Base-by-base conservation (phyloP, 257 asterid genomes). In the Primulina huaijiensis region DNA sequence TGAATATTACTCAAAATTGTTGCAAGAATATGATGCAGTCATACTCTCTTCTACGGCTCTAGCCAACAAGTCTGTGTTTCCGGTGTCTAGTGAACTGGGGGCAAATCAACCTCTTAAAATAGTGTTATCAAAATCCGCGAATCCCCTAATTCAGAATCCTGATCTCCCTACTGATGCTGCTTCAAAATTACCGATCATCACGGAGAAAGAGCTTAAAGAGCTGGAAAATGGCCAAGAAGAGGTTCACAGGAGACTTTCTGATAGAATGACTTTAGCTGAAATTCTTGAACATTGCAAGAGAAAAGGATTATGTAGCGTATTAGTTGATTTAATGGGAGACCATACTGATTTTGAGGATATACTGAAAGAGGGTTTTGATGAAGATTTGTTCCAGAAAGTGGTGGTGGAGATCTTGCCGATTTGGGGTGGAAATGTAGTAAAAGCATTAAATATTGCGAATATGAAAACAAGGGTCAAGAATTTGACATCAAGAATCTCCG, bases 21-120 rank as follows among this genome's bases (percentile, higher is more conserved):
- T 94, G 78, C 96, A 94, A 72, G 97, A 94, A 77, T 82, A 88
- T 60, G 99, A 94, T 62, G 96, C 91, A 5, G 53, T 90, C 20
- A 66, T 89, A 35, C 82, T 85, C 70, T 77, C 96, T 61, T 79
- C 88, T 0, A 30, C 69, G 1, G 73, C 75, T 76, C 63, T 82
- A 56, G 37, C 71, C 8, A 77, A 72, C 53, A 70, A 70, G 20
- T 57, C 73, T 25, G 74, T 76, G n/a, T 11, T 79, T 61, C 88
- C 85, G 3, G 53, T 81, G 63, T 94, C 97, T 2, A 88, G 77
- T 20, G 99, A 94, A 75, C 84, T 82, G 21, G 93, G 92, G 66
- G 95, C 97, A 68, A 91, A 90, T 30, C 96, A 88, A 70, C 96
- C 99, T 60, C 88, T 83, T 37, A 85, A 67, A 62, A 77, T 94